Evolutionary conservation across 805 yeast genomes (phyloP), one percentile per base, ranked within the genome.

Genomic region (Yamadazyma akitaensis): DNA sequence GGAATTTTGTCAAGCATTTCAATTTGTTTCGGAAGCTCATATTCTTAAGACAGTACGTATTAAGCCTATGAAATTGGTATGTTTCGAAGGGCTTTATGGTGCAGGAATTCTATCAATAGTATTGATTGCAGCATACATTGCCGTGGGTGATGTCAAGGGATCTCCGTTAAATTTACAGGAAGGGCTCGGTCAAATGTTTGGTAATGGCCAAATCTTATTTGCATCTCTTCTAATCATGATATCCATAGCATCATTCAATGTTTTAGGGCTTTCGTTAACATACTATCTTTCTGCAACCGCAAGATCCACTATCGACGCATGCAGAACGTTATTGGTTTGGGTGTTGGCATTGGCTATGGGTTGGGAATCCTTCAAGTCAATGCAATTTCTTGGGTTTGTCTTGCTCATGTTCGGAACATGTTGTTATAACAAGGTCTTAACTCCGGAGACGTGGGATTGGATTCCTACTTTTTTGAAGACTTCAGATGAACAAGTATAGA

Each of bases 281-380:
- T 73, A 77, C 42, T 65, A 67, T 39, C 59, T 86, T 40, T 81
- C 85, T 43, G 94, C 95, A 30, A 86, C 95, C 1, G 75, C 91
- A 1, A 72, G 94, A 58, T 81, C 89, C 18, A 87, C 94, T 1
- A 77, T 87, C 42, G 95, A 87, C 58, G 82, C 90, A 0, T 82
- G 86, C 49, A 73, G 95, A 53, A 86, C 94, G 0, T 64, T 85
- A 19, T 63, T 84, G 24, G 91, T 87, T 14, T 87, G 95, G 95
- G 33, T 82, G 1, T 76, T 84, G 8, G 87, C 94, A 0, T 66
- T 87, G 42, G 43, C 63, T 18, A 57, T 86, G 51, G 94, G 92
- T 3, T 87, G 94, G 95, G 94, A 87, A 62, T 56, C 71, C 1
- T 87, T 85, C 65, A 72, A 72, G 17, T 55, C 67, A n/a, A 62